Conservation (phyloP, 148 eudicot genomes). For the Fallopia convolvulus region DNA sequence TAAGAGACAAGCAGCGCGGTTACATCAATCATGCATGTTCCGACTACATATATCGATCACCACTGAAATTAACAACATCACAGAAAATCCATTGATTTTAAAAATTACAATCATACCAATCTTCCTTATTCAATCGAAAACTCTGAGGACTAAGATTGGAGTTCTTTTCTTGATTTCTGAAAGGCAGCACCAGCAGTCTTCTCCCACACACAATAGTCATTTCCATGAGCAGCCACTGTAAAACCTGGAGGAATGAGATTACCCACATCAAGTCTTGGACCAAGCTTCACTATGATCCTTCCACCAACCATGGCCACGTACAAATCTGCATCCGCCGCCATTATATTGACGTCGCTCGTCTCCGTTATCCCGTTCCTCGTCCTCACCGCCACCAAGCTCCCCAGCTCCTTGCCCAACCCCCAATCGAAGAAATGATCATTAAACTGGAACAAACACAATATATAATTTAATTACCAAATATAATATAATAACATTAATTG, state of each 20-base stretch:
- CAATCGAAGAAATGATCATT: constrained; percentile 46
- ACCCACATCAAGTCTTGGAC: constrained; percentile 35
- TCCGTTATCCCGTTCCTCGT: constrained; percentile 31
- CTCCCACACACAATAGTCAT: constrained; percentile 45
- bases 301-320: constrained; percentile 46
- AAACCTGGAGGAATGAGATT: constrained; percentile 34
- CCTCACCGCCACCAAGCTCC: constrained; percentile 25
- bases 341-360: constrained; percentile 33
- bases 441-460: constrained; percentile 18
- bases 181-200: constrained; percentile 9
- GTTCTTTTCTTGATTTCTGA: constrained; percentile 3
- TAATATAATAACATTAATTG: background rate
- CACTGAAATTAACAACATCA: background rate
- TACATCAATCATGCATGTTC: background rate
- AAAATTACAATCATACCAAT: constrained; percentile 1
- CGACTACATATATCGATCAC: background rate
- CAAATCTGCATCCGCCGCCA: constrained; percentile 44
- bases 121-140: background rate
- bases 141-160: background rate
- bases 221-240: constrained; percentile 31
- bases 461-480: background rate
- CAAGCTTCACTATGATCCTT: constrained; percentile 39
- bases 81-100: background rate
- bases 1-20: background rate
- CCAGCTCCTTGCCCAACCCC: constrained; percentile 35